These are phyloP conservation scores for Francoa sonchifolia DNA, from an alignment of 441 rosid genomes.

Conservation along the genomic window DNA sequence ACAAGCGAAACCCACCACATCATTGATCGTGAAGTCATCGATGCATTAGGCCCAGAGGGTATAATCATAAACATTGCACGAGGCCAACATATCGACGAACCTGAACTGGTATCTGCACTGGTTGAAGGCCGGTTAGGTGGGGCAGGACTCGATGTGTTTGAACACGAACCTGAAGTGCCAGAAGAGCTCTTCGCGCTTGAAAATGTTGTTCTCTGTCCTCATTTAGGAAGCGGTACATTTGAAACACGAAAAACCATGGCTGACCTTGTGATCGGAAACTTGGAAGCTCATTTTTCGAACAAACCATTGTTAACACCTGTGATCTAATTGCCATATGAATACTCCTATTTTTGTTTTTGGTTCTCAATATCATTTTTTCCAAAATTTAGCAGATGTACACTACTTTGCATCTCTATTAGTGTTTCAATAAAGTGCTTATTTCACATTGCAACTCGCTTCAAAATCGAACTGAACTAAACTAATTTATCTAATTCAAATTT, in stretches of 20 bases:
- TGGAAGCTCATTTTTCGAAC: slow-evolving; percentile 42
- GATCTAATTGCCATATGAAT: slow-evolving; percentile 19
- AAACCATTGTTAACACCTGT: slow-evolving; percentile 45
- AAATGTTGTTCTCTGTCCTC: slow-evolving; percentile 56
- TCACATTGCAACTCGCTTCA: no score
- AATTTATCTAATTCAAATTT: no score
- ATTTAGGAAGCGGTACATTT: slow-evolving; percentile 39
- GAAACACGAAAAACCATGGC: slow-evolving; percentile 62
- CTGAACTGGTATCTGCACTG: slow-evolving; percentile 51
- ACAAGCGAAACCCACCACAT: slow-evolving; percentile 42
- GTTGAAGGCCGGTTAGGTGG: slow-evolving; percentile 54
- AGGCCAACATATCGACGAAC: slow-evolving; percentile 61
- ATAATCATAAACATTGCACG: slow-evolving; percentile 55
- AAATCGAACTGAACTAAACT: no score
- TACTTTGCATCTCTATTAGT: no score
- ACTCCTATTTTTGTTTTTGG: neutral
- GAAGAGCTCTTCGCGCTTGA: slow-evolving; percentile 42
- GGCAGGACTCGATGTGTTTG: slow-evolving; percentile 65
- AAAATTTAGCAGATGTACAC: no score
- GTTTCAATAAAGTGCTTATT: no score
- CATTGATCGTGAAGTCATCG: slow-evolving; percentile 36
- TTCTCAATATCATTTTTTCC: no score
- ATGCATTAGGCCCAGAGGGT: slow-evolving; percentile 54
- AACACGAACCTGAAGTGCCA: slow-evolving; percentile 49
- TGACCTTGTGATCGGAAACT: slow-evolving; percentile 51